phyloP scores from a whole-genome alignment of 2,329 filamentous ascomycete genomes.

The Scedosporium minutisporum region DNA sequence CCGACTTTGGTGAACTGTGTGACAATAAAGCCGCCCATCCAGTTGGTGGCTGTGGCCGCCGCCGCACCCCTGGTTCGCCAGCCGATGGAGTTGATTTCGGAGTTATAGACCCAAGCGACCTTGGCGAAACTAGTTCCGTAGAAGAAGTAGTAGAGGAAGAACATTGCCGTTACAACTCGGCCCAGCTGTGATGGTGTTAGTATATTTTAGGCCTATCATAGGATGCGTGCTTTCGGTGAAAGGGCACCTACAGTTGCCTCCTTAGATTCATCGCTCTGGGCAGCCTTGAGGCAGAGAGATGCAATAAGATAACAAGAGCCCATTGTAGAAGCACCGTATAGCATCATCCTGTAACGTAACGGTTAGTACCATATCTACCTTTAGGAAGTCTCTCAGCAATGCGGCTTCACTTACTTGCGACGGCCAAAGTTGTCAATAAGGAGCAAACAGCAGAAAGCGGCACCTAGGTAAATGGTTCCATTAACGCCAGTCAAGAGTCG shows the following conservation, averaged over 20 bases:
- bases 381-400: no score
- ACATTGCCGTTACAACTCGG: slow-evolving; percentile 30
- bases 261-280: slow-evolving; percentile 19
- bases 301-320: slow-evolving; percentile 27
- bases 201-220: background rate
- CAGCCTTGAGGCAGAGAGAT: slow-evolving; percentile 22
- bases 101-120: slow-evolving; percentile 31
- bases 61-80: slow-evolving; percentile 32
- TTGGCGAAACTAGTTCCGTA: slow-evolving; percentile 29
- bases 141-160: slow-evolving; percentile 31
- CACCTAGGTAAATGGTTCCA: slow-evolving; percentile 26
- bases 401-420: slow-evolving; percentile 20
- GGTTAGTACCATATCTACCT: background rate
- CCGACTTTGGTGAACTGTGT: slow-evolving; percentile 34
- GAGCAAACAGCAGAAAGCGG: slow-evolving; percentile 26
- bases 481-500: slow-evolving; percentile 46
- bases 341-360: slow-evolving; percentile 21
- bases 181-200: slow-evolving; percentile 18
- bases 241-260: slow-evolving; percentile 15
- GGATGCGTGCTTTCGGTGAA: background rate
- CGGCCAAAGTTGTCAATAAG: slow-evolving; percentile 30
- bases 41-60: slow-evolving; percentile 34
- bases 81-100: slow-evolving; percentile 30
- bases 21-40: slow-evolving; percentile 31
- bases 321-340: slow-evolving; percentile 26